Percentiles rank a stretch among this genome's conserved stretches.
Evolutionary conservation across 768 basidiomycete species (phyloP).

Genomic region (Termitomyces sp.): DNA sequence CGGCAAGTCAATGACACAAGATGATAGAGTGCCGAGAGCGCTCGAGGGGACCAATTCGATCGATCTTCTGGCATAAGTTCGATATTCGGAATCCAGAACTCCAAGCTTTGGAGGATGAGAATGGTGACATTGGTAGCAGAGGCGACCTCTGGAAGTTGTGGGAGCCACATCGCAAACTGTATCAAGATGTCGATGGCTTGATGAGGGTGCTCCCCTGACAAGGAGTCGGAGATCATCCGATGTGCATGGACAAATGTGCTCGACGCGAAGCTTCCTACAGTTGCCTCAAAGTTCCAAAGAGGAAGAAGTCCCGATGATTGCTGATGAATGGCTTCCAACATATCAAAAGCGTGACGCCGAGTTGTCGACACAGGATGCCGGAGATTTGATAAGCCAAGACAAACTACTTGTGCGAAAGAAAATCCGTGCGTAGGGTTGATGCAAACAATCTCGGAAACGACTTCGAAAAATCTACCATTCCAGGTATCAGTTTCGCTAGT

Average conservation of each 20-base stretch:
- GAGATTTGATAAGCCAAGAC: slow-evolving; percentile 79
- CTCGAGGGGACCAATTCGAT: slow-evolving; percentile 49
- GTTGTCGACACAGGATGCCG: slow-evolving; percentile 61
- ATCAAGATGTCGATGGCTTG: slow-evolving; percentile 60
- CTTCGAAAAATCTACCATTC: slow-evolving; percentile 69
- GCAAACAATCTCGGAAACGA: slow-evolving; percentile 65
- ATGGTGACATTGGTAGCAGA: slow-evolving; percentile 41
- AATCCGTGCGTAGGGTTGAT: slow-evolving; percentile 50
- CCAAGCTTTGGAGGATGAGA: slow-evolving; percentile 70
- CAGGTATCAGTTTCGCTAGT: slow-evolving; percentile 48
- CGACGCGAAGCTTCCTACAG: slow-evolving; percentile 64
- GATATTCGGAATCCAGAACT: slow-evolving; percentile 79
- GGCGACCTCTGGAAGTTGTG: slow-evolving; percentile 48
- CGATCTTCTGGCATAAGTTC: slow-evolving; percentile 60
- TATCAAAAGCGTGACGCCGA: slow-evolving; percentile 71
- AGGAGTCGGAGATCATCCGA: slow-evolving; percentile 66
- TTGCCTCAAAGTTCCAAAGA: slow-evolving; percentile 69
- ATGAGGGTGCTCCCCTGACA: slow-evolving; percentile 72
- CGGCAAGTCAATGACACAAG: slow-evolving; percentile 78
- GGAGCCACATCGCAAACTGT: slow-evolving; percentile 70
- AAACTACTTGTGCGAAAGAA: slow-evolving; percentile 68
- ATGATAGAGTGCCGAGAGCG: slow-evolving; percentile 66
- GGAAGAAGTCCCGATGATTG: slow-evolving; percentile 61
- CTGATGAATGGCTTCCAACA: slow-evolving; percentile 69
- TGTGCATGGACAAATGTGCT: slow-evolving; percentile 80